Conservation (phyloP, 202 grass and related monocot species). For the Alloteropsis angusta region DNA sequence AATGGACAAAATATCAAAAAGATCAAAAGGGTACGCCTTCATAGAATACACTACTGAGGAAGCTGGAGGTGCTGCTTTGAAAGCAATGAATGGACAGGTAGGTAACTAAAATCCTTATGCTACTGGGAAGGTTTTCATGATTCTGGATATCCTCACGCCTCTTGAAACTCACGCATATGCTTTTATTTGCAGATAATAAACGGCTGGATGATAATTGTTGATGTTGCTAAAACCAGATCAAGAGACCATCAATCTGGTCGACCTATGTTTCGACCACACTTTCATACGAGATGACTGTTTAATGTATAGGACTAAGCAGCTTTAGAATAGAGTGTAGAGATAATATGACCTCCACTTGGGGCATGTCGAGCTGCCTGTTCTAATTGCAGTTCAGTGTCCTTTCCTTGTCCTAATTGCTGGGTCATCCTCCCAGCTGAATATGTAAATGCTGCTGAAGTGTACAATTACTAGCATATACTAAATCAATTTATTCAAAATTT, state of each 20-base stretch:
- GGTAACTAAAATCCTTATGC: not conserved
- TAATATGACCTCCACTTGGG: conserved; percentile 4
- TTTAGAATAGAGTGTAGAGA: conserved; percentile 32
- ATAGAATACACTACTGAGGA: conserved; percentile 90
- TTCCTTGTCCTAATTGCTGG: conserved; percentile 6
- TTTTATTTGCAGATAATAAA: conserved; percentile 76
- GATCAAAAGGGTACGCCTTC: conserved; percentile 91
- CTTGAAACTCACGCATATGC: conserved; percentile 2
- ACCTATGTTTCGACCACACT: conserved; percentile 11
- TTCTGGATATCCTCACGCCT: not conserved
- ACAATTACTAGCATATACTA: not conserved
- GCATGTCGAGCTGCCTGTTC: conserved; percentile 35
- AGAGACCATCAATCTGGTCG: conserved; percentile 13
- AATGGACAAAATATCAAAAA: conserved; percentile 97
- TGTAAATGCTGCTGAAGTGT: not conserved
- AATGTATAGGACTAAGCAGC: not conserved
- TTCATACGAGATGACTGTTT: conserved; percentile 17
- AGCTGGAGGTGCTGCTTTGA: conserved; percentile 78
- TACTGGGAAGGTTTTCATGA: not conserved
- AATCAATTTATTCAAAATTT: not conserved
- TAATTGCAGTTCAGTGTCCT: conserved; percentile 18
- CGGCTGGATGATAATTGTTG: conserved; percentile 93
- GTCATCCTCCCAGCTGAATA: not conserved
- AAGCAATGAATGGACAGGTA: conserved; percentile 94
- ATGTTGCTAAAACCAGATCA: conserved; percentile 62